Evolutionary conservation across 805 yeast genomes (phyloP).

Genomic region (Teunomyces atbi): DNA sequence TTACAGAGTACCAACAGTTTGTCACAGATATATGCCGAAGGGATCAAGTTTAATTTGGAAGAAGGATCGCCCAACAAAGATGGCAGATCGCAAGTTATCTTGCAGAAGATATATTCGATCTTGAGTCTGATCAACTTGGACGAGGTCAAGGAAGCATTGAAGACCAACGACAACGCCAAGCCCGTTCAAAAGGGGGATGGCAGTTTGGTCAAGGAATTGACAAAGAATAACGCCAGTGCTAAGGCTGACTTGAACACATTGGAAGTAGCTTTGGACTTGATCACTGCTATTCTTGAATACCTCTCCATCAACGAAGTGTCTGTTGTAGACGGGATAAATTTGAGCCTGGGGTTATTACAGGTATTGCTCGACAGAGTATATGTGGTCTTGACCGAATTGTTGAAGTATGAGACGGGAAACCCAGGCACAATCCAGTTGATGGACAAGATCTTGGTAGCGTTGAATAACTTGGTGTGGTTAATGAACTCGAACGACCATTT

Average conservation of each 20-base stretch:
- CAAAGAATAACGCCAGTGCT: constrained; percentile 13
- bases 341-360: constrained; percentile 17
- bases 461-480: constrained; percentile 73
- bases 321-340: constrained; percentile 13
- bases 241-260: constrained; percentile 22
- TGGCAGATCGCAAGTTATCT: background rate
- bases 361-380: constrained; percentile 22
- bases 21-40: constrained; percentile 38
- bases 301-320: constrained; percentile 21
- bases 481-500: constrained; percentile 30
- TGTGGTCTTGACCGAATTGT: constrained; percentile 37
- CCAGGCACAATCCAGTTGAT: constrained; percentile 36
- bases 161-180: constrained; percentile 2
- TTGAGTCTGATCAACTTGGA: constrained; percentile 3
- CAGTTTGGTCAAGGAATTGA: constrained; percentile 18
- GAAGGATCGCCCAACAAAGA: constrained; percentile 24
- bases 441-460: constrained; percentile 57
- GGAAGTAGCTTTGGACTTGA: constrained; percentile 70
- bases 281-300: constrained; percentile 71
- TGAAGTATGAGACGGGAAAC: constrained; percentile 32
- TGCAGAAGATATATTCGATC: background rate
- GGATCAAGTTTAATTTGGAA: constrained; percentile 40
- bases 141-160: constrained; percentile 1
- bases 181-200: constrained; percentile 9
- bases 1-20: constrained; percentile 18